phyloP scores from a whole-genome alignment of 306 rosid genomes.

The Hippophae tibetana region DNA sequence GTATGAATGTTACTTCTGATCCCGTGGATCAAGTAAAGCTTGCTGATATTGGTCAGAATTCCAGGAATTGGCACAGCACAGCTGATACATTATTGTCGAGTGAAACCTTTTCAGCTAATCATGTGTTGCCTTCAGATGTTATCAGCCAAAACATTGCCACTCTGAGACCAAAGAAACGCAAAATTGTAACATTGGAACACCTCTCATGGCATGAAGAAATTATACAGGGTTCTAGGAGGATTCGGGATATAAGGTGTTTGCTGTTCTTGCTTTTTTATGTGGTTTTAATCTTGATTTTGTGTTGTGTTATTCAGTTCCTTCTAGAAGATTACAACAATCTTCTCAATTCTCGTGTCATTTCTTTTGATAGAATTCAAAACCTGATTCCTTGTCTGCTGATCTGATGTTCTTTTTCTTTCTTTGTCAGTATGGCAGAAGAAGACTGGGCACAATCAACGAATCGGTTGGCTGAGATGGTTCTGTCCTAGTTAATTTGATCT shows the following conservation, averaged over 20 bases:
- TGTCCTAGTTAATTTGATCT: conserved; percentile 3
- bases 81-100: conserved; percentile 15
- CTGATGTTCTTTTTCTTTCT: not conserved
- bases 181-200: conserved; percentile 25
- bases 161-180: conserved; percentile 40
- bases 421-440: conserved; percentile 35
- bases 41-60: conserved; percentile 24
- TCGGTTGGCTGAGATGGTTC: conserved; percentile 37
- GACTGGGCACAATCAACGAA: conserved; percentile 40
- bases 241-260: conserved; percentile 34
- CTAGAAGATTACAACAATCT: not conserved
- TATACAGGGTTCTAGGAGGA: conserved; percentile 23
- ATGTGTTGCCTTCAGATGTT: conserved; percentile 17
- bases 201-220: conserved; percentile 44
- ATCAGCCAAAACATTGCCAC: conserved; percentile 15
- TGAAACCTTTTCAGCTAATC: conserved; percentile 21
- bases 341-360: not conserved
- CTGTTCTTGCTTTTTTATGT: conserved; percentile 1
- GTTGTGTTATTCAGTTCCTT: not conserved
- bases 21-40: conserved; percentile 23
- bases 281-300: not conserved
- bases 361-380: not conserved
- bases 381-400: not conserved
- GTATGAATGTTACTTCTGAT: conserved; percentile 15
- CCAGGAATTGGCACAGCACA: conserved; percentile 25